phyloP scores from a whole-genome alignment of 176 grass and related monocot genomes.

The Bonia amplexicaulis region DNA sequence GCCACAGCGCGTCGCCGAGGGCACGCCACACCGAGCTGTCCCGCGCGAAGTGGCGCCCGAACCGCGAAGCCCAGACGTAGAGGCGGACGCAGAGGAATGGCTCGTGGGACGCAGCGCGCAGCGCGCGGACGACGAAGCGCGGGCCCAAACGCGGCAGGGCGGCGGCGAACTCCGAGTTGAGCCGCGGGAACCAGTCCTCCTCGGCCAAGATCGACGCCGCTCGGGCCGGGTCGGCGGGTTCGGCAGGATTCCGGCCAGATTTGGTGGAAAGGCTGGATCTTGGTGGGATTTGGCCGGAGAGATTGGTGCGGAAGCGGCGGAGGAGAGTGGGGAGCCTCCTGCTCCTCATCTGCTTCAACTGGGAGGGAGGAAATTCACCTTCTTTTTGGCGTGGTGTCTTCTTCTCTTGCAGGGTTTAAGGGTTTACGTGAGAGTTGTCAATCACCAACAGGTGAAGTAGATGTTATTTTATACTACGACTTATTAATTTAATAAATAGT shows the following conservation, averaged over 20 bases:
- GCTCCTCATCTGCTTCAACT: conserved; percentile 5
- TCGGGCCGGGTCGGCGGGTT: conserved; percentile 42
- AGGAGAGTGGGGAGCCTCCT: conserved; percentile 1
- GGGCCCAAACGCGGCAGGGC: conserved; percentile 22
- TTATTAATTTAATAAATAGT: no score
- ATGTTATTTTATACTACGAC: no score
- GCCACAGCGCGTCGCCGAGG: conserved; percentile 53
- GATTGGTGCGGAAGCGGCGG: background rate
- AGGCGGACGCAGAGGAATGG: conserved; percentile 54
- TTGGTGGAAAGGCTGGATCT: conserved; percentile 7
- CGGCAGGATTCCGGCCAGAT: background rate
- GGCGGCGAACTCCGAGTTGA: conserved; percentile 53
- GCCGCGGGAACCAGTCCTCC: conserved; percentile 49
- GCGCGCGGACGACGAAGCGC: conserved; percentile 40
- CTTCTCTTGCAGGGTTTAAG: no score
- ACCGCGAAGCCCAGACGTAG: conserved; percentile 72
- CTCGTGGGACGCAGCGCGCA: conserved; percentile 34
- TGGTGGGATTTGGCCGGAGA: background rate
- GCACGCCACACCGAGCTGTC: conserved; percentile 52
- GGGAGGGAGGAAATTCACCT: background rate
- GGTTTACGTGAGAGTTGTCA: no score
- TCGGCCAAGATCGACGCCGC: conserved; percentile 37
- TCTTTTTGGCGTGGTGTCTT: no score
- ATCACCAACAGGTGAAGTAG: no score
- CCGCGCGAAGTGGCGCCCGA: conserved; percentile 41